Evolutionary conservation across 208 protist genomes (phyloP).

Genomic region (Naegleria lovaniensis): DNA sequence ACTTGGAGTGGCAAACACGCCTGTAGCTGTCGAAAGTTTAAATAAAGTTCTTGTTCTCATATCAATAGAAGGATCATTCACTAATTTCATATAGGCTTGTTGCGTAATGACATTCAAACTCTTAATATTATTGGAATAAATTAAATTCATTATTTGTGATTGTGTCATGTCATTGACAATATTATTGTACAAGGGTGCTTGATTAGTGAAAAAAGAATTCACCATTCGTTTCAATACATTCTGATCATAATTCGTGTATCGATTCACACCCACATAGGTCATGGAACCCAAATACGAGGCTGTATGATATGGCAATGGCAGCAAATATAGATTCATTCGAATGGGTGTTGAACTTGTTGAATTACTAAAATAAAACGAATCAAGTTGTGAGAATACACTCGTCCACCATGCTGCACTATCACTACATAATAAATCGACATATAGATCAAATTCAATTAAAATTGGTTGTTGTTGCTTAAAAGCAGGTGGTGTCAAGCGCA

Average conservation of each 20-base stretch:
- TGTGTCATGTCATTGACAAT: background rate
- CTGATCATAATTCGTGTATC: background rate
- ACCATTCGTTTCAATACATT: background rate
- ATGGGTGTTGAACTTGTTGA: background rate
- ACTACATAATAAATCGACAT: slow-evolving; percentile 9
- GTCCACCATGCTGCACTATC: background rate
- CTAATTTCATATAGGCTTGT: background rate
- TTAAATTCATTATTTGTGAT: background rate
- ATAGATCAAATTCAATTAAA: background rate
- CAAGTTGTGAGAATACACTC: background rate
- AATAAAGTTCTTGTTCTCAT: background rate
- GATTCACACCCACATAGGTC: background rate
- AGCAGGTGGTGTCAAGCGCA: too few species aligned
- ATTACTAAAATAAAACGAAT: background rate
- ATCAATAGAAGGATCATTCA: background rate
- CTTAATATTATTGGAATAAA: background rate
- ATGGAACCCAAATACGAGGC: background rate
- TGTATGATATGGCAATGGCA: background rate
- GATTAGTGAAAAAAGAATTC: background rate
- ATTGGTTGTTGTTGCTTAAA: background rate
- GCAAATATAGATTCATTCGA: background rate
- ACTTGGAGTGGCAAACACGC: background rate
- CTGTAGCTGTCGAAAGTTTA: background rate
- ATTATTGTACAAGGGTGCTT: background rate
- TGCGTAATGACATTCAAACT: background rate